Percentiles rank a stretch among this genome's conserved stretches.
Evolutionary conservation across 768 basidiomycete species (phyloP).

Genomic region (Fibroporia radiculosa): DNA sequence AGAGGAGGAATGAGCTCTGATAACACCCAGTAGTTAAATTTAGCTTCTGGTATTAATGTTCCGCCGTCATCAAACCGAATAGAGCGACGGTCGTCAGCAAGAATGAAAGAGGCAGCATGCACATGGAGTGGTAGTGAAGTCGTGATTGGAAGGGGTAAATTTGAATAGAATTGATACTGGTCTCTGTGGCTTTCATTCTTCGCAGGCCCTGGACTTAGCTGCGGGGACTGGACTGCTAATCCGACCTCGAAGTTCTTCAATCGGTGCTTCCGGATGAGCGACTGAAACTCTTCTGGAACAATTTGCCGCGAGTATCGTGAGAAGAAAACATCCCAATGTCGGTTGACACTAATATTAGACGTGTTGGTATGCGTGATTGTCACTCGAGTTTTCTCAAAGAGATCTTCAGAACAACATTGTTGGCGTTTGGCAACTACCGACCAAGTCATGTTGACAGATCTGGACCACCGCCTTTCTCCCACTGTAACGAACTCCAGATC

Average conservation of each 20-base stretch:
- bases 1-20: constrained; percentile 27
- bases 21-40: constrained; percentile 39
- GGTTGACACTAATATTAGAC: too few species aligned
- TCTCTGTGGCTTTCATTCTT: neutral
- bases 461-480: neutral
- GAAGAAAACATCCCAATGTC: too few species aligned
- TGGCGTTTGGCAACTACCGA: neutral
- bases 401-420: too few species aligned
- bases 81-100: constrained; percentile 38
- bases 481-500: neutral
- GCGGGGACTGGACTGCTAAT: constrained; percentile 29
- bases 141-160: constrained; percentile 32
- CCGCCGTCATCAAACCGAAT: constrained; percentile 31
- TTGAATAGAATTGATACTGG: constrained; percentile 31
- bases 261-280: constrained; percentile 12
- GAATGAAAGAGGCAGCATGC: constrained; percentile 37
- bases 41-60: constrained; percentile 23
- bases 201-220: too few species aligned
- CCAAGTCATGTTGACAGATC: neutral
- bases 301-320: too few species aligned
- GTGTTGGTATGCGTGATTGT: too few species aligned
- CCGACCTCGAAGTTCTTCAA: constrained; percentile 26
- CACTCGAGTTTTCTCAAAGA: too few species aligned
- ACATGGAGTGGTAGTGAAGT: constrained; percentile 39
- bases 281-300: neutral